Percentiles rank a stretch among this genome's conserved stretches.
Evolutionary conservation across 2,329 filamentous ascomycete species (phyloP).

Genomic region (Geosmithia putterillii): DNA sequence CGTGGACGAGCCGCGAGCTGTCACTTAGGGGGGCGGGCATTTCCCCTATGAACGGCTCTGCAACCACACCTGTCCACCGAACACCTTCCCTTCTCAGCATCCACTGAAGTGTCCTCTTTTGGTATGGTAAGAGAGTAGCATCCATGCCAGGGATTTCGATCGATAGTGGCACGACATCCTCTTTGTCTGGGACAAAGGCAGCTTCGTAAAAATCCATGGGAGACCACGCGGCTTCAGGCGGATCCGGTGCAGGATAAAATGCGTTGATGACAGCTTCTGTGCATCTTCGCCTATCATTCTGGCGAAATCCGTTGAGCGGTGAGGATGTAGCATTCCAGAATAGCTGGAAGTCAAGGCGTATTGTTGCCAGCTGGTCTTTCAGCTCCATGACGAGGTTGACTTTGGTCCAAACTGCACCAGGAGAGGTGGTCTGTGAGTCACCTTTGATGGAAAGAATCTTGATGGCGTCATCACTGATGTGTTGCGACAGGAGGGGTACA

Average conservation of each 20-base stretch:
- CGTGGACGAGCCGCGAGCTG: slow-evolving; percentile 18
- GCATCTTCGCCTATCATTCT: slow-evolving; percentile 12
- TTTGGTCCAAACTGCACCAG: slow-evolving; percentile 22
- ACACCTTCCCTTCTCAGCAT: slow-evolving; percentile 54
- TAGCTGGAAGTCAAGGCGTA: slow-evolving; percentile 21
- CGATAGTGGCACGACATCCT: slow-evolving; percentile 20
- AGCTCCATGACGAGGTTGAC: slow-evolving; percentile 17
- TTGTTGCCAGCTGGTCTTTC: slow-evolving; percentile 7
- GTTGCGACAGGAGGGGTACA: slow-evolving; percentile 4
- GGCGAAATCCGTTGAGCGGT: slow-evolving; percentile 16
- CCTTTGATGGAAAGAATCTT: slow-evolving; percentile 8
- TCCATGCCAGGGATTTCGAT: slow-evolving; percentile 30
- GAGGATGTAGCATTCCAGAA: slow-evolving; percentile 29
- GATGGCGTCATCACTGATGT: slow-evolving; percentile 8
- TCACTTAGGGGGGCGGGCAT: slow-evolving; percentile 7
- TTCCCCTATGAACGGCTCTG: slow-evolving; percentile 3
- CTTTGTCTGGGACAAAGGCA: slow-evolving; percentile 46
- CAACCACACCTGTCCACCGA: slow-evolving; percentile 20
- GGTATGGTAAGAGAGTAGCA: slow-evolving; percentile 56
- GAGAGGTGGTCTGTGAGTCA: slow-evolving; percentile 16
- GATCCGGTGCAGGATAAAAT: slow-evolving; percentile 14
- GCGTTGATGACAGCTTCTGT: slow-evolving; percentile 23
- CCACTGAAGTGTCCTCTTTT: slow-evolving; percentile 60
- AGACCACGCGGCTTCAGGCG: slow-evolving; percentile 17
- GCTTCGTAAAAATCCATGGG: slow-evolving; percentile 56